A percentile compares a stretch with the other conserved stretches of the same genome.
Evolutionary conservation across 2,329 filamentous ascomycete genomes (phyloP).

Genomic region (Paecilomyces dactylethromorphus): DNA sequence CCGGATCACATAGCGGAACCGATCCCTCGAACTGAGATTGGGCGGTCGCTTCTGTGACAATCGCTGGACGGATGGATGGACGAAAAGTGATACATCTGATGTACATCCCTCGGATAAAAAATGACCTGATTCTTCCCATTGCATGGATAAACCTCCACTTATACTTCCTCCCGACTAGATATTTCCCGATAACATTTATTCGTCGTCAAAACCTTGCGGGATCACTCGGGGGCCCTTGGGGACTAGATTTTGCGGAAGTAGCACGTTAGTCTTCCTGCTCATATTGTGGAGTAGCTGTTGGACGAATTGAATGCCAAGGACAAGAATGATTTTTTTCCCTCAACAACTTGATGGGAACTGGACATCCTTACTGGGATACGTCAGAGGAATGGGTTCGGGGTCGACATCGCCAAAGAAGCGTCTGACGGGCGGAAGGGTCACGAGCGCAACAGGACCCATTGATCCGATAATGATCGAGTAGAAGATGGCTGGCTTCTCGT

Average conservation of each 20-base stretch:
- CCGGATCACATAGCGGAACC: not conserved
- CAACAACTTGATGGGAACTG: not conserved
- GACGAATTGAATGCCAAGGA: not conserved
- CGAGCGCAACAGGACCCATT: slow-evolving; percentile 63
- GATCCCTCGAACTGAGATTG: not conserved
- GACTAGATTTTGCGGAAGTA: slow-evolving; percentile 24
- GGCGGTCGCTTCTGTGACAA: not conserved
- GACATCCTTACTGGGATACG: slow-evolving; percentile 75
- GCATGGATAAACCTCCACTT: not conserved
- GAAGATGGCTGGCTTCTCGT: slow-evolving; percentile 87
- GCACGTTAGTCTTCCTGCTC: not conserved
- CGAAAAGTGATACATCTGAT: not conserved
- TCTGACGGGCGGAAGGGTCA: slow-evolving; percentile 68
- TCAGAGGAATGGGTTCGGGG: slow-evolving; percentile 68
- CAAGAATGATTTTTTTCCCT: not conserved
- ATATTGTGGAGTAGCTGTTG: not conserved
- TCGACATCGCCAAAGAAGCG: slow-evolving; percentile 66
- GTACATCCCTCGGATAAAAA: not conserved
- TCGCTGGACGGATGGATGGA: not conserved
- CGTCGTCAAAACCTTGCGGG: slow-evolving; percentile 42
- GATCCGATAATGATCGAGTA: slow-evolving; percentile 72
- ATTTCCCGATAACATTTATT: not conserved
- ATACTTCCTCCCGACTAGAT: not conserved
- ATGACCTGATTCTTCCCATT: not conserved
- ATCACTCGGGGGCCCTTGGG: slow-evolving; percentile 40